A percentile compares a stretch with the other conserved stretches of the same genome.
phyloP scores from a whole-genome alignment of 352 stramenopile genomes.

The Discostella stelligera region DNA sequence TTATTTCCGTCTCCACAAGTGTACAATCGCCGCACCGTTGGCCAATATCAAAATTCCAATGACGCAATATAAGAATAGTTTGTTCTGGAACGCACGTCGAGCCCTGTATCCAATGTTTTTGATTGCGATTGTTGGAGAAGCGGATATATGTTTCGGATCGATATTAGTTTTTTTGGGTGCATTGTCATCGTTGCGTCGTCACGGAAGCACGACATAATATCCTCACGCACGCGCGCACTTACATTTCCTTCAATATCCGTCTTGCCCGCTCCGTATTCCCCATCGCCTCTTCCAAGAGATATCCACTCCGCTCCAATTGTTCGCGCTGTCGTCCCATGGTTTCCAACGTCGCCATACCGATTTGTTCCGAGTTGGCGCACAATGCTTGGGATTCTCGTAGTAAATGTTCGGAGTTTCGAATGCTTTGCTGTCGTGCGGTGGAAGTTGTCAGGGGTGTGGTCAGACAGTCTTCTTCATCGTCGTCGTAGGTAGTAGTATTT shows the following conservation, averaged over 20 bases:
- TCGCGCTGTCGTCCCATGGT: conserved; percentile 73
- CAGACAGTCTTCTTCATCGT: conserved; percentile 28
- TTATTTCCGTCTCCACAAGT: conserved; percentile 37
- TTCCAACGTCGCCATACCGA: conserved; percentile 59
- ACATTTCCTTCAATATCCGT: conserved; percentile 69
- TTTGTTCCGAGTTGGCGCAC: conserved; percentile 68
- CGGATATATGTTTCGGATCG: neutral
- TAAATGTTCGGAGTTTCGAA: conserved; percentile 66
- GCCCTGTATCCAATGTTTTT: conserved; percentile 22
- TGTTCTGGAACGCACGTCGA: conserved; percentile 59
- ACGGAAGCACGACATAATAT: neutral
- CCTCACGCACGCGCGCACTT: conserved; percentile 14
- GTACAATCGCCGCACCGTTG: conserved; percentile 54
- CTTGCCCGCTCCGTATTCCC: conserved; percentile 57
- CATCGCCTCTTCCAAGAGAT: conserved; percentile 51
- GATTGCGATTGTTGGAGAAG: neutral
- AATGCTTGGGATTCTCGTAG: conserved; percentile 68
- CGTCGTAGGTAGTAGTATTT: neutral
- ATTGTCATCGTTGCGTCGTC: too few relatives aligned
- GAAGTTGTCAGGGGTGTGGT: conserved; percentile 27
- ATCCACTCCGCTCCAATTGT: conserved; percentile 63
- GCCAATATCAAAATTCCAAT: conserved; percentile 59
- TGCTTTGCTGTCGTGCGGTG: conserved; percentile 31
- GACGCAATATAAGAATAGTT: conserved; percentile 63
- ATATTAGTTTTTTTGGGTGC: conserved; percentile 5